A percentile compares a stretch with the other conserved stretches of the same genome.
These are phyloP conservation scores for Golubevia sp. DNA, from an alignment of 1,284 basidiomycete genomes.

Conservation along the genomic window DNA sequence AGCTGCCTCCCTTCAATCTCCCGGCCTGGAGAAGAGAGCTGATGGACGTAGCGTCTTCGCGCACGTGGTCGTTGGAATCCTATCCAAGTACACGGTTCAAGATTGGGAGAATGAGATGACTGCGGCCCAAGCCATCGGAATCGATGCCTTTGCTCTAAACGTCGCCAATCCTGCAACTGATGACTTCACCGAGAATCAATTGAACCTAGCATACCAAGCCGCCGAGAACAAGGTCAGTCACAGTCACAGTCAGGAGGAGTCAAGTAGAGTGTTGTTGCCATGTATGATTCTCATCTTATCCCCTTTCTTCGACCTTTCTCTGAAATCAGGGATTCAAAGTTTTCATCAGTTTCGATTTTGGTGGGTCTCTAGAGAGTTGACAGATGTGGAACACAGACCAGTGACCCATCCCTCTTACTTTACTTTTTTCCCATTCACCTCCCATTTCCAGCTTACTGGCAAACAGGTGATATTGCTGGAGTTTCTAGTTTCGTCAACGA, in stretches of 20 bases:
- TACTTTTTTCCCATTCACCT: too few species aligned
- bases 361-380: too few species aligned
- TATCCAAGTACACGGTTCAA: not conserved
- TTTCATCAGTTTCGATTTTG: slow-evolving; percentile 37
- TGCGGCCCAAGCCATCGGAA: not conserved
- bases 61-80: not conserved
- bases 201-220: too few species aligned
- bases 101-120: not conserved
- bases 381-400: too few species aligned
- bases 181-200: too few species aligned
- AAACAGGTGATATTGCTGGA: slow-evolving; percentile 15
- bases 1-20: not conserved
- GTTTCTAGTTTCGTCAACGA: slow-evolving; percentile 38
- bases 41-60: not conserved
- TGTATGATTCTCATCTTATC: too few species aligned
- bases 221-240: too few species aligned
- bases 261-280: too few species aligned
- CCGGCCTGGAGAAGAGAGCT: not conserved
- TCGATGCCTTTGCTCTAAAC: not conserved
- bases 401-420: too few species aligned
- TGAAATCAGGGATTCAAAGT: not conserved
- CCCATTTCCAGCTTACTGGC: too few species aligned
- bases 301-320: not conserved
- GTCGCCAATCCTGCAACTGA: too few species aligned
- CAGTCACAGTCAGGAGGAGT: too few species aligned